phyloP scores from a whole-genome alignment of 768 basidiomycete species.

The Mycena pura region DNA sequence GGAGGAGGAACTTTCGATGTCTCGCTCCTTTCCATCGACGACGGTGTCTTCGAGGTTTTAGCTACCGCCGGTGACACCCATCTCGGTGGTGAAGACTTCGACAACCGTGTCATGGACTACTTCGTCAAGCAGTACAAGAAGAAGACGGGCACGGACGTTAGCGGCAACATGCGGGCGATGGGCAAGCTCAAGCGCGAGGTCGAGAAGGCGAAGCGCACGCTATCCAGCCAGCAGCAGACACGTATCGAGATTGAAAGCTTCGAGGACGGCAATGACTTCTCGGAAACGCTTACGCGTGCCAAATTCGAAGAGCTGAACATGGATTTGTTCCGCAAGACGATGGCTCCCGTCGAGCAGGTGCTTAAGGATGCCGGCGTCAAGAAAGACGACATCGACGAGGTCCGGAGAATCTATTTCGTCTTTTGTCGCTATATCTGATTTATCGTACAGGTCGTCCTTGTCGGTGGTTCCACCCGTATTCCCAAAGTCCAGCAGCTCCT shows the following conservation, averaged over 20 bases:
- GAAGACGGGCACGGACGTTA: slow-evolving; percentile 87
- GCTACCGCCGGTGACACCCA: slow-evolving; percentile 95
- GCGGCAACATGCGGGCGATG: slow-evolving; percentile 80
- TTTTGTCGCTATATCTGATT: neutral
- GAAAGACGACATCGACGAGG: slow-evolving; percentile 96
- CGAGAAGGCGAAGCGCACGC: slow-evolving; percentile 93
- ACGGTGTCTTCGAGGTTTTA: slow-evolving; percentile 90
- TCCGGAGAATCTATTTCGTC: slow-evolving; percentile 38
- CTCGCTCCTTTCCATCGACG: slow-evolving; percentile 92
- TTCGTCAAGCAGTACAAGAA: slow-evolving; percentile 90
- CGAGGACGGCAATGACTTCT: slow-evolving; percentile 96
- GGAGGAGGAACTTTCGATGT: slow-evolving; percentile 99
- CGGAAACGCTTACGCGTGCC: slow-evolving; percentile 95
- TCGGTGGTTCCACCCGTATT: slow-evolving; percentile 98
- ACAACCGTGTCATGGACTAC: slow-evolving; percentile 91
- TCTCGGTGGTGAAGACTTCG: slow-evolving; percentile 95
- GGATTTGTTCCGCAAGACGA: slow-evolving; percentile 98
- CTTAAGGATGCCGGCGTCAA: slow-evolving; percentile 97
- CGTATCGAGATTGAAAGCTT: slow-evolving; percentile 96
- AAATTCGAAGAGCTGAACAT: slow-evolving; percentile 99
- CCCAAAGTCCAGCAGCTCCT: slow-evolving; percentile 99
- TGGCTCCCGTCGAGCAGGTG: slow-evolving; percentile 99
- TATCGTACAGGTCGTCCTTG: slow-evolving; percentile 76
- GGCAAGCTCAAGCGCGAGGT: slow-evolving; percentile 94
- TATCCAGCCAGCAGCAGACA: slow-evolving; percentile 88